A percentile compares a stretch with the other conserved stretches of the same genome.
Conservation (phyloP, 1,284 basidiomycete species). For the Entoloma clypeatum region DNA sequence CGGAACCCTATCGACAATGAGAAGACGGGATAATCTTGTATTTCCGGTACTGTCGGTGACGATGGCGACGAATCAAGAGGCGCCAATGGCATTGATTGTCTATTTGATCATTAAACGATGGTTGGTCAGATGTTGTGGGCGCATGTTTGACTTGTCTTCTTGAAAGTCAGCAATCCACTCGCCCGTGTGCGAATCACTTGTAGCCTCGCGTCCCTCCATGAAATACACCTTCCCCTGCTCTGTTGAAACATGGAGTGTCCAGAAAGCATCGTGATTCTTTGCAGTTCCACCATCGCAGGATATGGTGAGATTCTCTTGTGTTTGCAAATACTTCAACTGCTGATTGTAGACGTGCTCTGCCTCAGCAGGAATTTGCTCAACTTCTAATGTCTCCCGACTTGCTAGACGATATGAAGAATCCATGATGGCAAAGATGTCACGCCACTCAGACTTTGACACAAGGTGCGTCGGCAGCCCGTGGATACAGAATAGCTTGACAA, state of each 20-base stretch:
- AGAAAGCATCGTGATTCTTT: conserved; percentile 19
- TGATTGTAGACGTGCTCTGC: background rate
- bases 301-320: conserved; percentile 6
- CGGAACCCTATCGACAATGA: conserved; percentile 19
- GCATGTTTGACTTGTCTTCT: conserved; percentile 6
- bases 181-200: conserved; percentile 20
- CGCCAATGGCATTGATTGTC: conserved; percentile 24
- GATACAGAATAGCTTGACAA: conserved; percentile 12
- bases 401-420: conserved; percentile 6
- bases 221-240: conserved; percentile 18
- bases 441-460: conserved; percentile 9
- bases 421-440: conserved; percentile 5
- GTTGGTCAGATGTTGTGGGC: conserved; percentile 7
- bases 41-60: conserved; percentile 33
- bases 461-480: conserved; percentile 10
- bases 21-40: conserved; percentile 22
- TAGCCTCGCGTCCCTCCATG: conserved; percentile 21
- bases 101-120: too few relatives aligned
- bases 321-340: background rate
- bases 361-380: background rate
- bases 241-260: conserved; percentile 24
- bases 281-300: conserved; percentile 20
- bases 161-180: conserved; percentile 20
- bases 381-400: background rate
- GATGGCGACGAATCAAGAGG: conserved; percentile 20